Evolutionary conservation across 2,329 filamentous ascomycete genomes (phyloP).

Genomic region (Phialocephala sp.): DNA sequence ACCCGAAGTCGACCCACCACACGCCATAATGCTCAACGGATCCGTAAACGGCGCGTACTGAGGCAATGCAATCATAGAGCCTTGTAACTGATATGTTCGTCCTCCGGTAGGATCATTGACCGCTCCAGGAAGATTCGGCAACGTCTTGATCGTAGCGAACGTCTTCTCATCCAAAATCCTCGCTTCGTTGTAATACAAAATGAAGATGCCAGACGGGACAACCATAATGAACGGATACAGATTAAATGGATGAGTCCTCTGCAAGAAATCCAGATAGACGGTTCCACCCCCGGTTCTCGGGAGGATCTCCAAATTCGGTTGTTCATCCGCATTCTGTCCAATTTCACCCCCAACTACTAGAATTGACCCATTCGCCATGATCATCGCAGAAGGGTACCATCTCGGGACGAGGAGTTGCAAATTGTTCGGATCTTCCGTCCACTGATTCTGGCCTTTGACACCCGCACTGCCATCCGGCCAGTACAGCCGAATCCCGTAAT

Average conservation of each 20-base stretch:
- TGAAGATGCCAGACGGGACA: slow-evolving; percentile 67
- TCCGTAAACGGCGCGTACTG: slow-evolving; percentile 67
- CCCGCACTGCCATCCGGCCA: slow-evolving; percentile 64
- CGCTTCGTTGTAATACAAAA: slow-evolving; percentile 70
- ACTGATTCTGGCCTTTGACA: slow-evolving; percentile 64
- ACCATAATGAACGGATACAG: slow-evolving; percentile 69
- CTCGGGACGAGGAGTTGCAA: slow-evolving; percentile 62
- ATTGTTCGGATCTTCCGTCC: slow-evolving; percentile 63
- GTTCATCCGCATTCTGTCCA: slow-evolving; percentile 64
- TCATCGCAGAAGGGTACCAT: slow-evolving; percentile 69
- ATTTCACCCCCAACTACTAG: slow-evolving; percentile 69
- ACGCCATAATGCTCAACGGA: slow-evolving; percentile 64
- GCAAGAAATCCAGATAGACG: slow-evolving; percentile 64
- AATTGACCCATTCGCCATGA: slow-evolving; percentile 69
- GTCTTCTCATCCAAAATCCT: slow-evolving; percentile 66
- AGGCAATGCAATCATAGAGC: slow-evolving; percentile 65
- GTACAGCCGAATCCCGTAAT: slow-evolving; percentile 66
- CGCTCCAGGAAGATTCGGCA: slow-evolving; percentile 67
- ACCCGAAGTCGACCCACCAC: slow-evolving; percentile 65
- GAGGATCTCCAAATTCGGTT: slow-evolving; percentile 68
- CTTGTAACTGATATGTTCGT: slow-evolving; percentile 71
- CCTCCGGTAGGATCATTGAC: slow-evolving; percentile 65
- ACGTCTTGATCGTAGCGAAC: slow-evolving; percentile 59
- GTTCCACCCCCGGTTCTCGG: slow-evolving; percentile 55
- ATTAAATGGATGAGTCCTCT: slow-evolving; percentile 69